Evolutionary conservation across 2,329 filamentous ascomycete species (phyloP).

Genomic region (Beauveria medogensis): DNA sequence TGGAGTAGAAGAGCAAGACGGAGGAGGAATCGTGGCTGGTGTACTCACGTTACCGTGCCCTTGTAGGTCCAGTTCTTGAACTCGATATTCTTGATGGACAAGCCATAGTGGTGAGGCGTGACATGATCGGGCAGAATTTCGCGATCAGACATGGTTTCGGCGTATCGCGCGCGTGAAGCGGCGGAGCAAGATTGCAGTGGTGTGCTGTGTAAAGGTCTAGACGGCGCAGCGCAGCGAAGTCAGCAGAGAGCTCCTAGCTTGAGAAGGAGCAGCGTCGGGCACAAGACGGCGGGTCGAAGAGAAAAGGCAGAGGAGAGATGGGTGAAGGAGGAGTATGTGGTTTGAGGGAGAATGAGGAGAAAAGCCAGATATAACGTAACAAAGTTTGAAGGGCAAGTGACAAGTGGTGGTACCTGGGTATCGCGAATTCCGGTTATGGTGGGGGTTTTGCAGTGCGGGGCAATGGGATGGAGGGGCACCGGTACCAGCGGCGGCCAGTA

Average conservation of each 20-base stretch:
- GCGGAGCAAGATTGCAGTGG: constrained; percentile 1
- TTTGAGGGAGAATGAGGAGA: background rate
- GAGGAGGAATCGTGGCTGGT: background rate
- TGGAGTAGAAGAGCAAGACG: background rate
- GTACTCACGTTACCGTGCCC: constrained; percentile 58
- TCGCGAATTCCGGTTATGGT: background rate
- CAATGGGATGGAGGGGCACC: constrained; percentile 1
- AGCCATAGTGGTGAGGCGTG: constrained; percentile 77
- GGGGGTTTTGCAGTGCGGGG: constrained; percentile 4
- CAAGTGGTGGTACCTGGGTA: background rate
- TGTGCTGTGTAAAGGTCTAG: constrained; percentile 1
- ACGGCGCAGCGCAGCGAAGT: background rate
- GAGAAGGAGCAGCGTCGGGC: background rate
- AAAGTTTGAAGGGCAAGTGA: background rate
- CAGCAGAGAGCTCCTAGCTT: constrained; percentile 6
- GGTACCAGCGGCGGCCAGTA: background rate
- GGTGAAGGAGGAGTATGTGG: background rate
- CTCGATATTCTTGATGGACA: constrained; percentile 75
- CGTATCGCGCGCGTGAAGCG: constrained; percentile 9
- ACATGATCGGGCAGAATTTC: constrained; percentile 56
- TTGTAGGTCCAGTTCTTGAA: constrained; percentile 70
- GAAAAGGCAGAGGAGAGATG: background rate
- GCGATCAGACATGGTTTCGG: constrained; percentile 45
- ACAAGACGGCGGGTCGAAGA: background rate
- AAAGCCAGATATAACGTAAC: constrained; percentile 7